Evolutionary conservation across 208 protist species (phyloP).

Genomic region (Crithidia sp.): DNA sequence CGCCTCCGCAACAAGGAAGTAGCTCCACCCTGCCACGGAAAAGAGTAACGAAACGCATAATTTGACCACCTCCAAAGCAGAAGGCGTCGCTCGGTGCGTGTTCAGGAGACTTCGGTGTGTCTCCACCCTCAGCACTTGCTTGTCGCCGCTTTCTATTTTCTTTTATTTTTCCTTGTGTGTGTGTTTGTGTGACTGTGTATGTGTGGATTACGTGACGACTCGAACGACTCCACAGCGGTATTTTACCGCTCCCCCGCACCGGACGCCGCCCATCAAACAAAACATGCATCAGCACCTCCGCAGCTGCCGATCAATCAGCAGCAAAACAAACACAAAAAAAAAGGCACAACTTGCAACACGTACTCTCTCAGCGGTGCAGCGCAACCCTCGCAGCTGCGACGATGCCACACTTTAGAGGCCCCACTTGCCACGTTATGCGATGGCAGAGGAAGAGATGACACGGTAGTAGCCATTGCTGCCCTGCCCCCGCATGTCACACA

Average conservation of each 20-base stretch:
- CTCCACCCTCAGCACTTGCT: too few relatives aligned
- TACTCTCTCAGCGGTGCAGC: too few relatives aligned
- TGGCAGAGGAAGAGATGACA: constrained; percentile 39
- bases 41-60: too few relatives aligned
- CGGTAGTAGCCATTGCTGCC: constrained; percentile 74
- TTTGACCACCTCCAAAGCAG: too few relatives aligned
- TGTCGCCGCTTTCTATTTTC: too few relatives aligned
- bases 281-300: constrained; percentile 3
- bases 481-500: constrained; percentile 77
- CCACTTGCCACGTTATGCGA: neutral
- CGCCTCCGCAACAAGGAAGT: too few relatives aligned
- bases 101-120: too few relatives aligned
- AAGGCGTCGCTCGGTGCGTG: too few relatives aligned
- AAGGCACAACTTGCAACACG: neutral
- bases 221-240: neutral
- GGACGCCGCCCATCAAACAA: neutral
- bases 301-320: neutral
- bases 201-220: constrained; percentile 16
- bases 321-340: constrained; percentile 16
- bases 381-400: too few relatives aligned
- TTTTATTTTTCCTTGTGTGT: neutral
- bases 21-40: too few relatives aligned
- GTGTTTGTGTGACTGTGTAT: neutral
- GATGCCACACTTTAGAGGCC: too few relatives aligned
- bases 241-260: too few relatives aligned